Percentiles rank a stretch among this genome's conserved stretches.
Conservation (phyloP, 202 grass and related monocot genomes). For the Zoysia matrella region DNA sequence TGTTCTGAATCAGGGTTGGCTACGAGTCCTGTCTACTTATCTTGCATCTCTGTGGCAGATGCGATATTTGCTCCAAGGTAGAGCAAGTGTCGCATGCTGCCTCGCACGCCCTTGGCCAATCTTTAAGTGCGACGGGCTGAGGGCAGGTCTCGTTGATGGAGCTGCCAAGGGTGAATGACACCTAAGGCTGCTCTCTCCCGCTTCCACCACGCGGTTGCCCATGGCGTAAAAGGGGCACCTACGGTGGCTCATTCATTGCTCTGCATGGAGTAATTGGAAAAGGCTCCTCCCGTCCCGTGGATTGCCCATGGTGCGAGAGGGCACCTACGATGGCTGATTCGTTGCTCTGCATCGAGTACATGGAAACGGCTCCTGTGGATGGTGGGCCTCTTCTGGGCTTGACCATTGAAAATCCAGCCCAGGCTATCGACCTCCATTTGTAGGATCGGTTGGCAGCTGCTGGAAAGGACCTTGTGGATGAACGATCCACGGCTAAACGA, state of each 20-base stretch:
- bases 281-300: not conserved
- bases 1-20: slow-evolving; percentile 48
- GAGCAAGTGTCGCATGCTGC: slow-evolving; percentile 99
- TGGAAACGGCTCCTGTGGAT: slow-evolving; percentile 53
- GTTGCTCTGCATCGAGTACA: slow-evolving; percentile 37
- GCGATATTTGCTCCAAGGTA: slow-evolving; percentile 47
- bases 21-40: slow-evolving; percentile 51
- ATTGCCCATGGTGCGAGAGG: slow-evolving; percentile 52
- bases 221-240: too few relatives aligned
- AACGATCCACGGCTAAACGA: slow-evolving; percentile 53
- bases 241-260: too few relatives aligned
- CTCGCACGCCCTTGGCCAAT: slow-evolving; percentile 50
- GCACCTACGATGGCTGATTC: slow-evolving; percentile 41
- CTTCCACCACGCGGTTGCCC: not conserved
- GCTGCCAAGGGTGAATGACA: slow-evolving; percentile 64
- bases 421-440: slow-evolving; percentile 45
- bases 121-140: slow-evolving; percentile 39
- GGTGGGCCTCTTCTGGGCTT: slow-evolving; percentile 57
- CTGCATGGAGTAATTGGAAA: too few relatives aligned
- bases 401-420: slow-evolving; percentile 48
- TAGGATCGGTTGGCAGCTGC: slow-evolving; percentile 57
- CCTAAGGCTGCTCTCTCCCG: slow-evolving; percentile 48
- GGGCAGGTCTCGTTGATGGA: slow-evolving; percentile 50
- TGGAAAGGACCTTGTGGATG: slow-evolving; percentile 59
- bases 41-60: too few relatives aligned